Evolutionary conservation across 768 basidiomycete genomes (phyloP), one percentile per base, ranked within the genome.

Genomic region (Coprinopsis sp.): DNA sequence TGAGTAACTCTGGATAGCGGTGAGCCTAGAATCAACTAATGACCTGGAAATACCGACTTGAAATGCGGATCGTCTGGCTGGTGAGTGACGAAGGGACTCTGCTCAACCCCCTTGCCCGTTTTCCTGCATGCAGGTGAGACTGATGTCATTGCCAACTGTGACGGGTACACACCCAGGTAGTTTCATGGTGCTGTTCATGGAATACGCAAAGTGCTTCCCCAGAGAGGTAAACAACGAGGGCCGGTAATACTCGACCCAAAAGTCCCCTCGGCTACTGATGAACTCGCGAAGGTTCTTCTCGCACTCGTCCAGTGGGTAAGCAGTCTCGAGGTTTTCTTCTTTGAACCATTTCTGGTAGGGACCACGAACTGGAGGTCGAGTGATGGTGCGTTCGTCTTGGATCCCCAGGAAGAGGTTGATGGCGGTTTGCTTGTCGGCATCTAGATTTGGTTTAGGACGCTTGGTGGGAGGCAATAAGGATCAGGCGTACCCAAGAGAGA

Each of bases 351-450:
- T 73, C 54, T 78, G 81, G 61, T 98, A 97, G 8, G 84, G 82
- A 1, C 82, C 76, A 1, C 88, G 77, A 2, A 77, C 71, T 2
- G 73, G 72, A 1, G 76, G 68, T 10, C 71, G 73, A 2, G 66
- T 62, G 28, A 72, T 72, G 1, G 73, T 71, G n/a, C 73, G 71
- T 46, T 79, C 74, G 28, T 73, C 74, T 45, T 79, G 72, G 3
- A 91, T 76, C 29, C 93, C 90, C 3, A 98, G 81, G 64, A 98
- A 98, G n/a, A 97, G 77, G 64, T 99, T 93, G 61, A 97, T 99
- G 5, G 95, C 94, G 7, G 87, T 77, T 66, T 99, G 96, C 63
- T 97, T 98, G 67, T 97, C 96, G 5, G 90, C 91, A 59, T 99
- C 95, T 91, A 49, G 11, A 22, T 28, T 14, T n/a, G 37, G 33